phyloP scores from a whole-genome alignment of 495 filamentous ascomycete genomes.

The Penicillium argentinense region DNA sequence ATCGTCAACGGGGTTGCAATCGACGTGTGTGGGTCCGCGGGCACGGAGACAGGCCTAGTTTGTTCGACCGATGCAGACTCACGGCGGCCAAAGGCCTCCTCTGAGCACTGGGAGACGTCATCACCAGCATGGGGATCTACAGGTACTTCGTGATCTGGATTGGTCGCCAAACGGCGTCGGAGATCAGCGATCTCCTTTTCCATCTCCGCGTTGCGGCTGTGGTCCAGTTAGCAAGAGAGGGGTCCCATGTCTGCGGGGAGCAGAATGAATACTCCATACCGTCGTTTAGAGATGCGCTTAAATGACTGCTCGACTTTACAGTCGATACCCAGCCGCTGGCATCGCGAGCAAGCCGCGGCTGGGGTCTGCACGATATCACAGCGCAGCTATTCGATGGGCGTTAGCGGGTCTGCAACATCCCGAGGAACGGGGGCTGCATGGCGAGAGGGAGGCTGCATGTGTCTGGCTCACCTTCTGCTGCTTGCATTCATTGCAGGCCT shows the following conservation, averaged over 20 bases:
- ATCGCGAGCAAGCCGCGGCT: constrained; percentile 48
- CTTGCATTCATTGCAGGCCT: constrained; percentile 52
- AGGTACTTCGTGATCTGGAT: constrained; percentile 28
- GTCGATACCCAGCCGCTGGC: constrained; percentile 45
- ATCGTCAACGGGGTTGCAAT: constrained; percentile 42
- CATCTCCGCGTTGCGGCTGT: constrained; percentile 52
- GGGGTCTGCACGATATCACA: constrained; percentile 51
- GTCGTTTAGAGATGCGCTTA: constrained; percentile 50
- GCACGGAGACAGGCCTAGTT: constrained; percentile 38
- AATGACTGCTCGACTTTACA: constrained; percentile 51
- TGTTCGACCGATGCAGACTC: constrained; percentile 30
- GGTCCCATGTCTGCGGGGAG: too few species aligned
- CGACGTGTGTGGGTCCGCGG: constrained; percentile 35
- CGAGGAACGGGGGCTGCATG: not conserved
- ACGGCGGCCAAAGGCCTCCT: constrained; percentile 37
- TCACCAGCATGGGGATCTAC: constrained; percentile 32
- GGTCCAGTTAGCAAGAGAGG: constrained; percentile 9
- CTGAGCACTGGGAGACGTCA: constrained; percentile 41
- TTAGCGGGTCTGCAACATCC: constrained; percentile 4
- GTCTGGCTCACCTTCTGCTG: constrained; percentile 47
- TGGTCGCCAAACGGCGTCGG: constrained; percentile 40
- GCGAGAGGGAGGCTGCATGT: constrained; percentile 7
- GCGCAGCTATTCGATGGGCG: constrained; percentile 33
- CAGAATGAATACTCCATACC: constrained; percentile 21
- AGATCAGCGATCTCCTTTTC: constrained; percentile 50